Evolutionary conservation across 176 grass and related monocot genomes (phyloP), one percentile per base, ranked within the genome.

Genomic region (Coix lacrymajobi): DNA sequence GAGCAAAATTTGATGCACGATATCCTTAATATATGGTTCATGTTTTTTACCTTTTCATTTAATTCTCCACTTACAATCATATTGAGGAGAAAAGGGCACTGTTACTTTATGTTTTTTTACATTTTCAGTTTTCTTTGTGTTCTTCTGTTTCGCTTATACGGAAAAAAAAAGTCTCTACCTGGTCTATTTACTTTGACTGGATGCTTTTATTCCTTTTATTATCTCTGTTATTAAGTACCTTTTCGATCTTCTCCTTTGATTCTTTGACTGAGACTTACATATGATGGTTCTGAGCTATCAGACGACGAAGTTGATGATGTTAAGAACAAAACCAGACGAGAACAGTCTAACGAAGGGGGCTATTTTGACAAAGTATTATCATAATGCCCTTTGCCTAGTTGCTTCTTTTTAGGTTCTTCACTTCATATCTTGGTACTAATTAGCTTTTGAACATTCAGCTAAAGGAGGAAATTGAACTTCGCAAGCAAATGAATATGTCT

Each of bases 331-430:
- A 87, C 81, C 12, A 73, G 88, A 72, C 76, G 73, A 86, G 87
- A 98, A 48, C 73, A 96, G 56, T 66, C 83, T 29, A 66, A 81
- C 22, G 93, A 78, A 76, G 91, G 89, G 49, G 87, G 83, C 52
- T 96, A 91, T 91, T 93, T 96, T 57, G 96, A 99, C 37, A 99
- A 96, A 87, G 95, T 97, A 94, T 86, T 86, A 76, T 44, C 29
- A 17, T 51, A 37, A 28, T 69, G 68, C 39, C 5, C 56, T 84
- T 44, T 83, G 26, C 19, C 43, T 63, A 20, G 36, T 78, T 80
- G 40, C 26, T 80, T 70, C 29, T 46, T 71, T 76, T 66, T 61
- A 34, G 39, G 3, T 63, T 64, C 7, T 81, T 80, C 26, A 20
- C 56, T 87, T 67, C 79, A 29, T 61, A 79, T 46, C 36, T 36